Conservation (phyloP, 805 yeast genomes). For the Kuraishia hungarica region DNA sequence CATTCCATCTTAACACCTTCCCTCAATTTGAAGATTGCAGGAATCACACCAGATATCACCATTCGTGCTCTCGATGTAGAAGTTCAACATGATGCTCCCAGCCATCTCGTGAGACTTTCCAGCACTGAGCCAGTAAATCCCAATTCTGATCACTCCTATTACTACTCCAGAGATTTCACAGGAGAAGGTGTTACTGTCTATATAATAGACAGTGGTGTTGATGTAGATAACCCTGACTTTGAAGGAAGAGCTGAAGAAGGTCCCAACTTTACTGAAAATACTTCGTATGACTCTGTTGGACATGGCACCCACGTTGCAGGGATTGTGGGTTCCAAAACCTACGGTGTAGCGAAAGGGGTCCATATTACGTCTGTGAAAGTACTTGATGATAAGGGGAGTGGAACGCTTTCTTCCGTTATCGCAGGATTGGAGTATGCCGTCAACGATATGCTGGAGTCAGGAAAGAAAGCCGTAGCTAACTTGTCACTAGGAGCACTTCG, state of each 20-base stretch:
- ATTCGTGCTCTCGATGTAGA: conserved; percentile 45
- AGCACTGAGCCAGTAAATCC: conserved; percentile 26
- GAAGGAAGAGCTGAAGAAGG: conserved; percentile 55
- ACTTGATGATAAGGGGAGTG: conserved; percentile 59
- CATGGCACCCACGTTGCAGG: conserved; percentile 97
- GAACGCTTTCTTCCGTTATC: conserved; percentile 57
- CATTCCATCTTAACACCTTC: not conserved
- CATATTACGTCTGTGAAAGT: conserved; percentile 69
- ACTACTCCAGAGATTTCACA: conserved; percentile 32
- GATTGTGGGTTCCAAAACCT: conserved; percentile 66
- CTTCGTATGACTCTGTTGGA: conserved; percentile 57
- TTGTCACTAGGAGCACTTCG: conserved; percentile 72
- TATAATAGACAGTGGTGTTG: conserved; percentile 81
- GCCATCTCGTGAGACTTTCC: conserved; percentile 58
- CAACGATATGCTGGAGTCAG: conserved; percentile 35
- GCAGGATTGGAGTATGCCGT: conserved; percentile 63
- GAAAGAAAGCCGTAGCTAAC: conserved; percentile 57
- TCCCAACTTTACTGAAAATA: conserved; percentile 52
- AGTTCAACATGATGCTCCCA: conserved; percentile 30
- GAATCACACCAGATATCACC: conserved; percentile 57
- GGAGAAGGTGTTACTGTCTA: conserved; percentile 68
- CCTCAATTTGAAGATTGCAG: conserved; percentile 34
- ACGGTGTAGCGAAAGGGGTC: conserved; percentile 74
- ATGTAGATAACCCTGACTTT: conserved; percentile 50
- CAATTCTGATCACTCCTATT: conserved; percentile 27